A percentile compares a stretch with the other conserved stretches of the same genome.
These are phyloP conservation scores for Serendipita vermifera DNA, from an alignment of 768 basidiomycete genomes.

Conservation along the genomic window DNA sequence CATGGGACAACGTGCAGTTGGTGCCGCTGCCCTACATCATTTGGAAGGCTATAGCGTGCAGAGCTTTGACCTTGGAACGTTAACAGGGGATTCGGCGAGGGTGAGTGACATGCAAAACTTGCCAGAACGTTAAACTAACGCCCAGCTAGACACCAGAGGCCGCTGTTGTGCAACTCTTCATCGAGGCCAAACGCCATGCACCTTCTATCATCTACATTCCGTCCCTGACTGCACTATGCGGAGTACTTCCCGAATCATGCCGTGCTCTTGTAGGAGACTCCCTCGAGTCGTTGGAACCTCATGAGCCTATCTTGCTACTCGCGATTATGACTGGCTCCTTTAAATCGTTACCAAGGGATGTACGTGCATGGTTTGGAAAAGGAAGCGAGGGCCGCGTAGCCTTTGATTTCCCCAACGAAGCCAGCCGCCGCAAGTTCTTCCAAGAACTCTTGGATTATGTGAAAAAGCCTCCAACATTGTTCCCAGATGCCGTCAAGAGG, in stretches of 20 bases:
- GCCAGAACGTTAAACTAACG: slow-evolving; percentile 5
- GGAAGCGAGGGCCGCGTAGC: slow-evolving; percentile 60
- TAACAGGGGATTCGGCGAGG: slow-evolving; percentile 80
- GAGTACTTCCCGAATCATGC: slow-evolving; percentile 70
- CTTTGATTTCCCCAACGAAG: slow-evolving; percentile 36
- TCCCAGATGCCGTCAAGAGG: slow-evolving; percentile 78
- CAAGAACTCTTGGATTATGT: slow-evolving; percentile 55
- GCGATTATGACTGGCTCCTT: slow-evolving; percentile 76
- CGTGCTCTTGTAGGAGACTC: slow-evolving; percentile 77
- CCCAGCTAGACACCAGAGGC: slow-evolving; percentile 66
- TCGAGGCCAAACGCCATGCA: slow-evolving; percentile 94
- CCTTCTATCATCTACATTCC: slow-evolving; percentile 95
- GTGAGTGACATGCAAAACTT: slow-evolving; percentile 35
- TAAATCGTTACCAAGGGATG: slow-evolving; percentile 59
- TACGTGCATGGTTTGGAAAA: slow-evolving; percentile 80
- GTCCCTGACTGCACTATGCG: slow-evolving; percentile 72
- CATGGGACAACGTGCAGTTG: slow-evolving; percentile 86
- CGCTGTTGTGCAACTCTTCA: slow-evolving; percentile 84
- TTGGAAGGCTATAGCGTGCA: slow-evolving; percentile 94
- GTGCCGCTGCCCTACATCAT: slow-evolving; percentile 82
- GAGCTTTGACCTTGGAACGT: slow-evolving; percentile 75
- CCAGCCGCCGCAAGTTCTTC: slow-evolving; percentile 68
- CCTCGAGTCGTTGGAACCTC: slow-evolving; percentile 81
- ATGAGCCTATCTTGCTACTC: slow-evolving; percentile 86
- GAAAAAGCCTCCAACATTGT: slow-evolving; percentile 65